Percentiles rank a stretch among this genome's conserved stretches.
These are phyloP conservation scores for Blastocystis sp. DNA, from an alignment of 352 stramenopile genomes.

Conservation along the genomic window DNA sequence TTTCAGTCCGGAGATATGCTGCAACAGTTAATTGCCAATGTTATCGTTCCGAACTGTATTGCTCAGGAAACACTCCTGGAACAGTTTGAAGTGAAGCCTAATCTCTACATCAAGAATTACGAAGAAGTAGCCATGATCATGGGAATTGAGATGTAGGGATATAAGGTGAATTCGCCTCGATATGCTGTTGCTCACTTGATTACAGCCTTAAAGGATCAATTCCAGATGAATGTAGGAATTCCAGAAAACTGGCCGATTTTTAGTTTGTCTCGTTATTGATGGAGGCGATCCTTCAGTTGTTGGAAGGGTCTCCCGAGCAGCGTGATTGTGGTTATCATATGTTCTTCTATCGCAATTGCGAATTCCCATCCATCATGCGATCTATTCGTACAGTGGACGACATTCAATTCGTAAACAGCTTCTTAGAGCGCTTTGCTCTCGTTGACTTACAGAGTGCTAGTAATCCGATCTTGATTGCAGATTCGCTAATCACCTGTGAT, in stretches of 20 bases:
- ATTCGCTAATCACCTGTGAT: neutral
- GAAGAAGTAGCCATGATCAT: neutral
- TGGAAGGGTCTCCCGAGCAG: slow-evolving; percentile 10
- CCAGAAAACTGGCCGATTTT: neutral
- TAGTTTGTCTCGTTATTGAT: slow-evolving; percentile 27
- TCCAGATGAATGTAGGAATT: neutral
- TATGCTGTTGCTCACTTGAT: slow-evolving; percentile 40
- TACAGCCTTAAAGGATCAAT: neutral
- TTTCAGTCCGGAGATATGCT: slow-evolving; percentile 42
- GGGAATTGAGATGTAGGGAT: neutral
- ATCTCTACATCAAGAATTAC: slow-evolving; percentile 56
- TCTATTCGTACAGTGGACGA: slow-evolving; percentile 12
- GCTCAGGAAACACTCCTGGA: neutral
- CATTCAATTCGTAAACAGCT: neutral
- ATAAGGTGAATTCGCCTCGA: slow-evolving; percentile 11
- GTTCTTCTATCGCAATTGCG: slow-evolving; percentile 27
- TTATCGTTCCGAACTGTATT: slow-evolving; percentile 58
- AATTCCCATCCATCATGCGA: slow-evolving; percentile 35
- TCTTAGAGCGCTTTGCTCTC: neutral
- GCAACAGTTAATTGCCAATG: neutral
- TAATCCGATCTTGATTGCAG: slow-evolving; percentile 9
- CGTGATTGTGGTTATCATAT: slow-evolving; percentile 47
- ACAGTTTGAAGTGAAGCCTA: slow-evolving; percentile 33
- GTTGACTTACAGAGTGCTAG: neutral
- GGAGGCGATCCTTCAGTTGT: neutral